phyloP scores from a whole-genome alignment of 2,329 filamentous ascomycete genomes.

The Cadophora luteo-olivacea region DNA sequence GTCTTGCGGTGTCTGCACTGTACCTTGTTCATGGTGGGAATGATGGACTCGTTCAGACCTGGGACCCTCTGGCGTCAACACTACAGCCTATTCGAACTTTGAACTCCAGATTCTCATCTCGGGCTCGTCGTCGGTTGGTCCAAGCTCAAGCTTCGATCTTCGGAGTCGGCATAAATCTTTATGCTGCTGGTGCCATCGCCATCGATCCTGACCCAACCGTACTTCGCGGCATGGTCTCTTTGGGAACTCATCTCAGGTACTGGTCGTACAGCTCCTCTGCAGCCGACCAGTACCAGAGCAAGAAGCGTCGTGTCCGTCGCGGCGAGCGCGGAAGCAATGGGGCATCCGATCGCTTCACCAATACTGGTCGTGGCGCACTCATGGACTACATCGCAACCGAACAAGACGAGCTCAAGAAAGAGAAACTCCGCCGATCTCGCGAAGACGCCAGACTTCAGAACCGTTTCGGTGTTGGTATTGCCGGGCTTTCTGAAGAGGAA shows the following conservation, averaged over 20 bases:
- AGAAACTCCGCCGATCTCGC: constrained; percentile 69
- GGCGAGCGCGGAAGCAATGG: constrained; percentile 63
- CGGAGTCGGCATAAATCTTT: constrained; percentile 76
- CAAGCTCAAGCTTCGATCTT: constrained; percentile 72
- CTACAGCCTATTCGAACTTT: constrained; percentile 82
- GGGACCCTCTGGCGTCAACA: constrained; percentile 91
- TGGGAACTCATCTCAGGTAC: constrained; percentile 86
- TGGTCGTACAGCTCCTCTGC: constrained; percentile 91
- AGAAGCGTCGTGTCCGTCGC: constrained; percentile 79
- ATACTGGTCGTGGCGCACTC: constrained; percentile 72
- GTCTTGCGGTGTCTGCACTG: constrained; percentile 80
- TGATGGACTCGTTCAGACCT: constrained; percentile 93
- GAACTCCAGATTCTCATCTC: constrained; percentile 82
- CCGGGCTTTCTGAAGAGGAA: constrained; percentile 70
- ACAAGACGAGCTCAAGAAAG: constrained; percentile 76
- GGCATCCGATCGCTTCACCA: constrained; percentile 61
- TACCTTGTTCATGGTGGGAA: constrained; percentile 93
- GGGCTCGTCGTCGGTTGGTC: constrained; percentile 76
- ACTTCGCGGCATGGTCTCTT: constrained; percentile 83
- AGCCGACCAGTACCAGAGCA: constrained; percentile 74
- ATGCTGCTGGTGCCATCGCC: constrained; percentile 81
- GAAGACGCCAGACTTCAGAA: constrained; percentile 75
- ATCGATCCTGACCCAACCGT: constrained; percentile 88
- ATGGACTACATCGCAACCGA: constrained; percentile 88
- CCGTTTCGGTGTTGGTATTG: constrained; percentile 84